Conservation (phyloP, 768 basidiomycete species). For the Russula compacta region DNA sequence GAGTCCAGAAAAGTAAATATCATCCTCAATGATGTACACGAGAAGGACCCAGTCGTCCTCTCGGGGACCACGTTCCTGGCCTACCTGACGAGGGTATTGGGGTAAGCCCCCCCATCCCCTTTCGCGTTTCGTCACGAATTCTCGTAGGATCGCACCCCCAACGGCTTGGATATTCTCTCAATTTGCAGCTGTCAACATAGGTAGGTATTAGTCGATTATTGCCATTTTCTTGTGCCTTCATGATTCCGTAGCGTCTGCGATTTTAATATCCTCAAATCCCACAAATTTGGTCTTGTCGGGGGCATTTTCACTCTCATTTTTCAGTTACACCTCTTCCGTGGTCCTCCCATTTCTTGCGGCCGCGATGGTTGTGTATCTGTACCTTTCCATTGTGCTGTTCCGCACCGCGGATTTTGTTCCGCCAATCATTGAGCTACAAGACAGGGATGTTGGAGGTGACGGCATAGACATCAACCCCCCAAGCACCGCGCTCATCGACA, state of each 20-base stretch:
- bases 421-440: constrained; percentile 36
- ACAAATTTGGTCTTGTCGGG: constrained; percentile 92
- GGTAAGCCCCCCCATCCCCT: constrained; percentile 19
- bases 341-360: constrained; percentile 69
- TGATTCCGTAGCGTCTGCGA: constrained; percentile 33
- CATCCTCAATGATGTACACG: neutral
- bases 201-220: constrained; percentile 32
- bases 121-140: neutral
- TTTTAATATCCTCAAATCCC: constrained; percentile 79
- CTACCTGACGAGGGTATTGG: constrained; percentile 72
- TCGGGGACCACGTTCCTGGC: constrained; percentile 86
- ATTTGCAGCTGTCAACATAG: constrained; percentile 74
- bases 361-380: constrained; percentile 51
- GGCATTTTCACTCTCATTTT: constrained; percentile 71
- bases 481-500: constrained; percentile 61
- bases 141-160: constrained; percentile 31
- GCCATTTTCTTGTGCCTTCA: neutral
- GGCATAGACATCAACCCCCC: constrained; percentile 27
- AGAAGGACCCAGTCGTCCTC: constrained; percentile 76
- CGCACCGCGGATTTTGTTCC: constrained; percentile 47
- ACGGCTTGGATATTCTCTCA: constrained; percentile 66
- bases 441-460: constrained; percentile 22
- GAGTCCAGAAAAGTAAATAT: neutral
- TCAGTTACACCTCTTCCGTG: constrained; percentile 73
- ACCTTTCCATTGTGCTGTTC: constrained; percentile 49